These are phyloP conservation scores for Medicago arabica DNA, from an alignment of 306 rosid genomes.

Conservation along the genomic window DNA sequence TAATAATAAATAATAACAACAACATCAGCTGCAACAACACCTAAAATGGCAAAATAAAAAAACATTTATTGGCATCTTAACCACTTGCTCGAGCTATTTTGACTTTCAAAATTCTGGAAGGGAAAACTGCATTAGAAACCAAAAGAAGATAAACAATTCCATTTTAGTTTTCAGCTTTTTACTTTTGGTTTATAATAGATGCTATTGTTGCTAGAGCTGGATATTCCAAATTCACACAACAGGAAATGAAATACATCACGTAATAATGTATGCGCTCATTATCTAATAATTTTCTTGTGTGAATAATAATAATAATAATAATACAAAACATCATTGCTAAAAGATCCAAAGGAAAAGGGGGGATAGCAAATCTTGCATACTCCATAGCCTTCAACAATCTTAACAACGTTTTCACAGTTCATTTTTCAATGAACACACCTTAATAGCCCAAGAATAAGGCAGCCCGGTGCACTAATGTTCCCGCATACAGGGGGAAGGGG, in stretches of 20 bases:
- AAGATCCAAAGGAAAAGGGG: conserved; percentile 29
- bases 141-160: background rate
- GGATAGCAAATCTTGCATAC: conserved; percentile 21
- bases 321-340: conserved; percentile 19
- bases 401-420: conserved; percentile 21
- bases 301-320: background rate
- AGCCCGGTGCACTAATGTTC: too few species aligned
- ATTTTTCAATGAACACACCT: conserved; percentile 9
- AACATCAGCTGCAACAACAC: background rate
- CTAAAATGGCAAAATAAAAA: background rate
- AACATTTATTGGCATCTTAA: background rate
- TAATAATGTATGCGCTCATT: background rate
- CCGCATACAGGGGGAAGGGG: too few species aligned
- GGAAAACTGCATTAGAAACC: background rate
- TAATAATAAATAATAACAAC: too few species aligned
- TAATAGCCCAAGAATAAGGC: conserved; percentile 22
- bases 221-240: conserved; percentile 21
- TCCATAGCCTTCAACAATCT: conserved; percentile 38
- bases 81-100: background rate
- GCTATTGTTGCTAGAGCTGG: background rate
- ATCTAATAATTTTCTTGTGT: background rate
- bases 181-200: conserved; percentile 7
- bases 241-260: conserved; percentile 23
- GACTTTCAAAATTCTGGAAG: too few species aligned
- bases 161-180: background rate